Conservation (phyloP, 495 filamentous ascomycete genomes). For the Hypomontagnella monticulosa region DNA sequence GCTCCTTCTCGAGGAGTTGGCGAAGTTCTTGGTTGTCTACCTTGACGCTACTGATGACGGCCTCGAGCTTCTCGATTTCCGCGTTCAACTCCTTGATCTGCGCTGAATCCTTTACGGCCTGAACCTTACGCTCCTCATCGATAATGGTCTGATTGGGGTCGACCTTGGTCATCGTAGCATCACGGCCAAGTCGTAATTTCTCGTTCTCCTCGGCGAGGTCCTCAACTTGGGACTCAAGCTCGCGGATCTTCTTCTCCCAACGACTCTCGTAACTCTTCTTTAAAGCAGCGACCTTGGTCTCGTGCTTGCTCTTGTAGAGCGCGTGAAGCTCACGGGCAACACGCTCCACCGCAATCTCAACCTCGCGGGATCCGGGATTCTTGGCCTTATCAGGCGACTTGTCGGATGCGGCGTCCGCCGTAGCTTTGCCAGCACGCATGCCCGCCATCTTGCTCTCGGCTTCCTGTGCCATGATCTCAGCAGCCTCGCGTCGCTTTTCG, state of each 20-base stretch:
- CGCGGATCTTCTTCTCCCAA: slow-evolving; percentile 84
- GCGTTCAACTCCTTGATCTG: slow-evolving; percentile 68
- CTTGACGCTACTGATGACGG: slow-evolving; percentile 72
- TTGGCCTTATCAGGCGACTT: slow-evolving; percentile 46
- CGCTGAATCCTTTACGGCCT: slow-evolving; percentile 60
- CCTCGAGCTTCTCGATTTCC: slow-evolving; percentile 73
- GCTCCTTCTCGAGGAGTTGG: slow-evolving; percentile 74
- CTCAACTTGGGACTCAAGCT: slow-evolving; percentile 75
- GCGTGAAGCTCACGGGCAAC: slow-evolving; percentile 89
- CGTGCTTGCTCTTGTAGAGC: slow-evolving; percentile 96
- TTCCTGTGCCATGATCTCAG: slow-evolving; percentile 71
- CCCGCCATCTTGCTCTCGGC: slow-evolving; percentile 77
- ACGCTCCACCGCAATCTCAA: slow-evolving; percentile 90
- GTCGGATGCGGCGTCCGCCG: slow-evolving; percentile 46
- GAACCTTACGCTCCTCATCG: slow-evolving; percentile 59
- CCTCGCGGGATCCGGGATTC: slow-evolving; percentile 54
- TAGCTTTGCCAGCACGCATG: slow-evolving; percentile 64
- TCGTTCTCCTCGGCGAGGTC: slow-evolving; percentile 76
- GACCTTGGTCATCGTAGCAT: slow-evolving; percentile 70
- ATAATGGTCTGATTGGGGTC: slow-evolving; percentile 58
- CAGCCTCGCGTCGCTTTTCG: slow-evolving; percentile 73
- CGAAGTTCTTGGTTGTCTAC: slow-evolving; percentile 71
- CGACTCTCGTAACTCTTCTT: slow-evolving; percentile 94
- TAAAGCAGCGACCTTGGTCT: slow-evolving; percentile 89
- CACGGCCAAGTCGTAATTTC: slow-evolving; percentile 69